A percentile compares a stretch with the other conserved stretches of the same genome.
Evolutionary conservation across 2,329 filamentous ascomycete species (phyloP).

Genomic region (Epichloe amarillans): DNA sequence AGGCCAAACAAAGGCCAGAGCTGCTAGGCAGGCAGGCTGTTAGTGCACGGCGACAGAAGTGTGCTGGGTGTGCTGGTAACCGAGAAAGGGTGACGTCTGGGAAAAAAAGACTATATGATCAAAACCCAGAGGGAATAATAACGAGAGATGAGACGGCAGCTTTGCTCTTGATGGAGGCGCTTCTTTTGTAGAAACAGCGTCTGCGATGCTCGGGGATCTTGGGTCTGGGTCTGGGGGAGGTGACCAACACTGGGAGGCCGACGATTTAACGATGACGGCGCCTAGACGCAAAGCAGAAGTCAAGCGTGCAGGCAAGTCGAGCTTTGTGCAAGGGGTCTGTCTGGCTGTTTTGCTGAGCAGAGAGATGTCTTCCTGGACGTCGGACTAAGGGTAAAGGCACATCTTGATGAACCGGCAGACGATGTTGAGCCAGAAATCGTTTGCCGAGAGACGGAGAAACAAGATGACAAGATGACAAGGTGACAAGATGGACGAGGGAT

Average conservation of each 20-base stretch:
- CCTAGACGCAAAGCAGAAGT: neutral
- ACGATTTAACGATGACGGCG: neutral
- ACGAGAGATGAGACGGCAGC: neutral
- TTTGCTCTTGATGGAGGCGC: neutral
- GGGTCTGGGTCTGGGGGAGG: neutral
- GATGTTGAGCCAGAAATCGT: neutral
- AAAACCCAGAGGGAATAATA: neutral
- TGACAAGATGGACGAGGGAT: neutral
- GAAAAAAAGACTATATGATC: neutral
- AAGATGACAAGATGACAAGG: neutral
- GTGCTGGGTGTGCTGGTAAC: neutral
- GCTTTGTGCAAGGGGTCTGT: neutral
- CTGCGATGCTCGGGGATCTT: neutral
- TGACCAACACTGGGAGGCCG: conserved; percentile 7
- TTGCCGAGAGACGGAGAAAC: neutral
- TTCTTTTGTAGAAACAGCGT: neutral
- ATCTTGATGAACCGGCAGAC: neutral
- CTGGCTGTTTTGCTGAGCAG: neutral
- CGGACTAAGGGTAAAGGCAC: neutral
- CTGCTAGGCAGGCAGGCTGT: conserved; percentile 11
- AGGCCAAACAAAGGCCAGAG: conserved; percentile 14
- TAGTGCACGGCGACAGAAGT: conserved; percentile 3
- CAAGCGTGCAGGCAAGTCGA: neutral
- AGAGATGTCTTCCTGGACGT: neutral
- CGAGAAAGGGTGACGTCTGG: neutral